A percentile compares a stretch with the other conserved stretches of the same genome.
phyloP scores from a whole-genome alignment of 176 grass and related monocot genomes.

The Musa schizocarpa region DNA sequence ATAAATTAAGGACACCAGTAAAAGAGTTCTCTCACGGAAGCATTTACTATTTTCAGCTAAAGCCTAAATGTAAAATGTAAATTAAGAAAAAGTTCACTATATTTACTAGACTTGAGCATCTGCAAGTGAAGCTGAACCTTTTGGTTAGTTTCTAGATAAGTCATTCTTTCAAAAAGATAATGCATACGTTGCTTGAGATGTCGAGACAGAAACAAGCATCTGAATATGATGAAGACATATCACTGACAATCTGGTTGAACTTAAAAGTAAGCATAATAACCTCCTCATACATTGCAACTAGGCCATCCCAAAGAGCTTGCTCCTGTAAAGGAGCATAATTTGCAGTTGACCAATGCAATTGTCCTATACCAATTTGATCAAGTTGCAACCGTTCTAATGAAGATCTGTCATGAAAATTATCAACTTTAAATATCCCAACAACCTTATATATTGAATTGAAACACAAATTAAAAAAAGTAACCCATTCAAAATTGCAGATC shows the following conservation, averaged over 20 bases:
- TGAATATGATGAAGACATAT: not conserved
- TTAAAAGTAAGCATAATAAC: slow-evolving; percentile 37
- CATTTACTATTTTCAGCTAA: no score
- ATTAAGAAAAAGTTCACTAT: not conserved
- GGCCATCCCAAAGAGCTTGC: slow-evolving; percentile 72
- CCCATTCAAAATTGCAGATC: not conserved
- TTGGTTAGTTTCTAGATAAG: not conserved
- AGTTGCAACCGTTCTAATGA: slow-evolving; percentile 76
- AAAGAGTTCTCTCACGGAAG: no score
- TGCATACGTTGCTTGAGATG: not conserved
- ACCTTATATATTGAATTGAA: not conserved
- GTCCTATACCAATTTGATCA: slow-evolving; percentile 71
- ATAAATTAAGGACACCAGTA: no score
- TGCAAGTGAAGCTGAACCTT: not conserved
- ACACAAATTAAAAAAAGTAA: not conserved
- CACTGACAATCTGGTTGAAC: not conserved
- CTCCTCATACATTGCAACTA: slow-evolving; percentile 93
- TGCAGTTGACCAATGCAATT: slow-evolving; percentile 92
- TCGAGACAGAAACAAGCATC: not conserved
- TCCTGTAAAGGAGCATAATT: slow-evolving; percentile 96
- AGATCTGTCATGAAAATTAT: slow-evolving; percentile 36
- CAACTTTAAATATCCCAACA: not conserved
- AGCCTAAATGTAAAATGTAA: not conserved
- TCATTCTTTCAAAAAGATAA: not conserved
- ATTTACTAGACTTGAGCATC: not conserved